Evolutionary conservation across 257 asterid species (phyloP), one percentile per base, ranked within the genome.

Genomic region (Linaria vulgaris): DNA sequence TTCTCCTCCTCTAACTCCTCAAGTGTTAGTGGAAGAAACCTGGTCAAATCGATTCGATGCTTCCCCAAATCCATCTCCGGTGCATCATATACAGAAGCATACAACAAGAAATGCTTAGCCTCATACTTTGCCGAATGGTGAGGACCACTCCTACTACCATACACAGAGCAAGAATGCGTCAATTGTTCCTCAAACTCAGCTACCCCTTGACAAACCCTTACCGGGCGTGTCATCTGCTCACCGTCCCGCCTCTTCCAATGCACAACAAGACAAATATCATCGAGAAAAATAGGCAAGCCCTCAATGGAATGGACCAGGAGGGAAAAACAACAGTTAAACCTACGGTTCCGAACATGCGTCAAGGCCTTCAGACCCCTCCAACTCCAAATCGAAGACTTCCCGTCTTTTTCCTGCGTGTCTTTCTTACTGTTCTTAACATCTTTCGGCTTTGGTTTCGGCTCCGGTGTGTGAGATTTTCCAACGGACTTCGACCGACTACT

Each of bases 1-100:
- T 81, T 90, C 82, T 89, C 94, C 62, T 89, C 97, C 62, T 83
- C 95, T 59, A 94, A 66, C 63, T 94, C 99, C 78, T 94, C 99
- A 68, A 90, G 54, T 9, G 95, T 85, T 61, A 94, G 71, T 52
- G 99, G 99, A 75, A 94, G 97, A 77, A 94, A 71, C 78, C 99
- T 85, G 12, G 97, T 85, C 69, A 94, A 78, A 73, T 94, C 97
- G 22, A 90, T 65, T 46, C 88, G 77, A 73, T 94, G 95, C 78
- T 85, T 94, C 73, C 97, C 99, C 68, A 94, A 78, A 72, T 94
- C 99, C 53, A 82, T 80, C 69, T 85, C 91, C 15, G 97, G 94
- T 22, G 88, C 70, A 69, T 79, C 82, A 68, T 69, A 81, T 47
- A 86, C 82, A 16, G 94, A 81, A 51, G 78, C 94, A 79, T 72